phyloP scores from a whole-genome alignment of 2,329 filamentous ascomycete species.

The Botrytis fragariae region DNA sequence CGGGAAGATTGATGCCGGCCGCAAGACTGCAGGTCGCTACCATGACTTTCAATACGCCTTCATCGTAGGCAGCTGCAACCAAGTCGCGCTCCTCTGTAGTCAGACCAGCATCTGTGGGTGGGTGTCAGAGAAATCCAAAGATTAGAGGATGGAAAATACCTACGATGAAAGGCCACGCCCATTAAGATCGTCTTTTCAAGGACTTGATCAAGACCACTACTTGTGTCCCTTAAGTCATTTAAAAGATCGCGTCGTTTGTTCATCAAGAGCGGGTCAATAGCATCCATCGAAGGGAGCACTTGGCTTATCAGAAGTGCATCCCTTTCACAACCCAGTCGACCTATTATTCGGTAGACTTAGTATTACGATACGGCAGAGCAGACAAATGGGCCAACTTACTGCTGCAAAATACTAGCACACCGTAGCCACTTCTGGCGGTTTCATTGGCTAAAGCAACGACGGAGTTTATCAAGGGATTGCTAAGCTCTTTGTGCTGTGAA shows the following conservation, averaged over 20 bases:
- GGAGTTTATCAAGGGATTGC: slow-evolving; percentile 64
- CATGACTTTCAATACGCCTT: slow-evolving; percentile 64
- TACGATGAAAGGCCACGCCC: slow-evolving; percentile 74
- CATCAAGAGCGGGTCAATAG: slow-evolving; percentile 47
- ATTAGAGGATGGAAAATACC: slow-evolving; percentile 35
- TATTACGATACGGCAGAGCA: background rate
- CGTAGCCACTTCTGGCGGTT: slow-evolving; percentile 65
- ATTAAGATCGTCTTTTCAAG: slow-evolving; percentile 62
- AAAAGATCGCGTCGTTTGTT: slow-evolving; percentile 63
- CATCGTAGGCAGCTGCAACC: slow-evolving; percentile 68
- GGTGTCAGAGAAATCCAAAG: background rate
- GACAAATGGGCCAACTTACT: slow-evolving; percentile 42
- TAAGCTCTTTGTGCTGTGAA: slow-evolving; percentile 60
- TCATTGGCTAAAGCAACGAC: slow-evolving; percentile 69
- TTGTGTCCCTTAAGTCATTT: slow-evolving; percentile 62
- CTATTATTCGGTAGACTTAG: background rate
- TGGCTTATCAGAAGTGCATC: slow-evolving; percentile 67
- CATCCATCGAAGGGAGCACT: slow-evolving; percentile 53
- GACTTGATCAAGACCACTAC: slow-evolving; percentile 62
- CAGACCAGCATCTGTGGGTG: slow-evolving; percentile 54
- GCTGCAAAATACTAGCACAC: slow-evolving; percentile 70
- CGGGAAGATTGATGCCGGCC: slow-evolving; percentile 77
- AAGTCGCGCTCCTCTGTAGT: slow-evolving; percentile 74
- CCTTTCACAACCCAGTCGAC: slow-evolving; percentile 61
- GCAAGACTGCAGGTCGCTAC: slow-evolving; percentile 77